These are phyloP conservation scores for Yamadazyma tumulicola DNA, from an alignment of 805 yeast species.

Conservation along the genomic window DNA sequence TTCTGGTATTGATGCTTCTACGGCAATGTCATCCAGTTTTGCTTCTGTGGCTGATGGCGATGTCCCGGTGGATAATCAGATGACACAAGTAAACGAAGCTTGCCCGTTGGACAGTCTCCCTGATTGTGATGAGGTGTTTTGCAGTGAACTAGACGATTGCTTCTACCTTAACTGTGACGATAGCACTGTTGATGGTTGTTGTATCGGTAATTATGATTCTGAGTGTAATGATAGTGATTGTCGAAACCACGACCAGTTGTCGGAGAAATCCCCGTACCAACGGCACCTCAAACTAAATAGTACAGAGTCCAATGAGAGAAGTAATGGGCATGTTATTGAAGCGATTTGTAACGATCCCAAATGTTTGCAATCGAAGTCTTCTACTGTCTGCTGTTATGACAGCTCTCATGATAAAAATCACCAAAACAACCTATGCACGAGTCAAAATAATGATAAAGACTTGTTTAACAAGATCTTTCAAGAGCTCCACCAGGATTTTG, in stretches of 20 bases:
- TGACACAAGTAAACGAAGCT: neutral
- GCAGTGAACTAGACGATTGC: conserved; percentile 44
- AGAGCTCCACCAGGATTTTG: conserved; percentile 30
- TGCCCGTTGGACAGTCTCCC: conserved; percentile 25
- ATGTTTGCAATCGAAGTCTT: conserved; percentile 9
- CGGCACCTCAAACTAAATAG: too few species aligned
- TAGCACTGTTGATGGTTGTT: conserved; percentile 4
- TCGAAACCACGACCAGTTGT: neutral
- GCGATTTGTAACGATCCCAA: conserved; percentile 9
- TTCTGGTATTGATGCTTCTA: conserved; percentile 8
- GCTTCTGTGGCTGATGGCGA: neutral
- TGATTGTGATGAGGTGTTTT: conserved; percentile 37
- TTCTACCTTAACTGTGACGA: conserved; percentile 35
- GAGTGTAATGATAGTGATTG: conserved; percentile 6
- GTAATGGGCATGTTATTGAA: too few species aligned
- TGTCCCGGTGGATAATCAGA: neutral
- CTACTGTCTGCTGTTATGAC: conserved; percentile 11
- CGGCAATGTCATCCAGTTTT: neutral
- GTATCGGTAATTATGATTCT: conserved; percentile 4
- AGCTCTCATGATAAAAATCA: conserved; percentile 10
- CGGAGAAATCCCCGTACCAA: too few species aligned
- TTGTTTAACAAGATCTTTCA: conserved; percentile 38
- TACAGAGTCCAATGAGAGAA: too few species aligned
- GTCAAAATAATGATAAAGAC: conserved; percentile 26
- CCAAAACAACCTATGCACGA: conserved; percentile 24